Conservation (phyloP, 345 rosid species). For the Syzygium grande region DNA sequence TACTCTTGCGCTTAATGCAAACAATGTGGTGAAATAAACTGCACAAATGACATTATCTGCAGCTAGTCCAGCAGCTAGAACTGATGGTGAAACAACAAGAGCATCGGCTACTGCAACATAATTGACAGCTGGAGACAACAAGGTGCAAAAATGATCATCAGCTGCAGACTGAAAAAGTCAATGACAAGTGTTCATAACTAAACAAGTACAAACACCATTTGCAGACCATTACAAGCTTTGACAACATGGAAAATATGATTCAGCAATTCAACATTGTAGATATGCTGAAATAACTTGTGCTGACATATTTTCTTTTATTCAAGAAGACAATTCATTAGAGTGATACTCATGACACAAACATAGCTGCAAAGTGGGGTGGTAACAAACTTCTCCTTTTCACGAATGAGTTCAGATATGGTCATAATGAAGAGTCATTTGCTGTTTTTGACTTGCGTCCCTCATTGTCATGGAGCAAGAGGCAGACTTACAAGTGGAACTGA, state of each 20-base stretch:
- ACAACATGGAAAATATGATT: neutral
- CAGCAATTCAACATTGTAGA: neutral
- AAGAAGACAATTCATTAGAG: neutral
- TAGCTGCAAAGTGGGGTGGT: neutral
- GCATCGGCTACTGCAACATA: slow-evolving; percentile 78
- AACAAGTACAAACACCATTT: neutral
- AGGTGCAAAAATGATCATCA: slow-evolving; percentile 2
- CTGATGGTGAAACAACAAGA: slow-evolving; percentile 60
- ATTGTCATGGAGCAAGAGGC: neutral
- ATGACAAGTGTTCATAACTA: neutral
- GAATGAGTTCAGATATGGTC: neutral
- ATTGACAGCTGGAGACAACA: slow-evolving; percentile 50
- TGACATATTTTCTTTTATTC: neutral
- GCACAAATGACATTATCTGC: slow-evolving; percentile 94
- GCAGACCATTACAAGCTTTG: neutral
- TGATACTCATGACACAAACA: neutral
- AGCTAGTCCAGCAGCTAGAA: slow-evolving; percentile 74
- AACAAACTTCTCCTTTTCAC: neutral
- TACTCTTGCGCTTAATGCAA: slow-evolving; percentile 72
- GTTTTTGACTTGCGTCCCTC: neutral
- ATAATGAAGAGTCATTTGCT: neutral
- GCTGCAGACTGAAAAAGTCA: neutral
- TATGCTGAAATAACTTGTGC: neutral
- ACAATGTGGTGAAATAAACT: slow-evolving; percentile 61
- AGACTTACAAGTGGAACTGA: neutral